These are phyloP conservation scores for Lyophyllum semitale DNA, from an alignment of 768 basidiomycete species.

Conservation along the genomic window DNA sequence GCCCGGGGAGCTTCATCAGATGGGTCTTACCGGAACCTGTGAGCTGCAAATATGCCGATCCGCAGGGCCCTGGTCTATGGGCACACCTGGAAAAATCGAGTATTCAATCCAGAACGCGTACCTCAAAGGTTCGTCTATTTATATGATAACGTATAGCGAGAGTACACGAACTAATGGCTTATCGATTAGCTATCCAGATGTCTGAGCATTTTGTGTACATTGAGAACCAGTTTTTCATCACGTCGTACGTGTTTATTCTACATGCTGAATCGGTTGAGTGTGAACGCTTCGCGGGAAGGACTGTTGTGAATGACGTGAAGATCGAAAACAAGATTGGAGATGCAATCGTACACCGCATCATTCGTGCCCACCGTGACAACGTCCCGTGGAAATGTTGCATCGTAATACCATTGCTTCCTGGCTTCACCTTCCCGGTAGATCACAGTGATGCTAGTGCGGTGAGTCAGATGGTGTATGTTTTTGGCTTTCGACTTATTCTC, in stretches of 20 bases:
- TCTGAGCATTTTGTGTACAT: conserved; percentile 99
- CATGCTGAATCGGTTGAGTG: background rate
- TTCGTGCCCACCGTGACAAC: conserved; percentile 79
- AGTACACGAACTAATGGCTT: background rate
- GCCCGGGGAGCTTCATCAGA: conserved; percentile 69
- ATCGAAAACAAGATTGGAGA: conserved; percentile 96
- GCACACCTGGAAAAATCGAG: conserved; percentile 82
- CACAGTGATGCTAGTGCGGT: conserved; percentile 92
- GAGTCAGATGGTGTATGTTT: conserved; percentile 28
- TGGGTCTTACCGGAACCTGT: conserved; percentile 92
- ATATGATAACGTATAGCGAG: background rate
- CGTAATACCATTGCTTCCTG: conserved; percentile 88
- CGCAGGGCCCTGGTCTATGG: conserved; percentile 95
- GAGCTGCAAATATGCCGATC: conserved; percentile 97
- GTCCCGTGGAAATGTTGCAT: conserved; percentile 93
- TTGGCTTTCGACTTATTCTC: background rate
- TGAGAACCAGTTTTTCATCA: conserved; percentile 92
- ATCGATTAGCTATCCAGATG: conserved; percentile 73
- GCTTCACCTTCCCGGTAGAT: conserved; percentile 92
- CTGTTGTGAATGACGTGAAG: conserved; percentile 79
- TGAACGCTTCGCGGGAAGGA: conserved; percentile 44
- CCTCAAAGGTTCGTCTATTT: conserved; percentile 64
- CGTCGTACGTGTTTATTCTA: conserved; percentile 58
- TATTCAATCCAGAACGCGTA: conserved; percentile 96
- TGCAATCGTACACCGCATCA: conserved; percentile 88